Evolutionary conservation across 495 filamentous ascomycete genomes (phyloP), one percentile per base, ranked within the genome.

Genomic region (Trichoderma asperelloides): DNA sequence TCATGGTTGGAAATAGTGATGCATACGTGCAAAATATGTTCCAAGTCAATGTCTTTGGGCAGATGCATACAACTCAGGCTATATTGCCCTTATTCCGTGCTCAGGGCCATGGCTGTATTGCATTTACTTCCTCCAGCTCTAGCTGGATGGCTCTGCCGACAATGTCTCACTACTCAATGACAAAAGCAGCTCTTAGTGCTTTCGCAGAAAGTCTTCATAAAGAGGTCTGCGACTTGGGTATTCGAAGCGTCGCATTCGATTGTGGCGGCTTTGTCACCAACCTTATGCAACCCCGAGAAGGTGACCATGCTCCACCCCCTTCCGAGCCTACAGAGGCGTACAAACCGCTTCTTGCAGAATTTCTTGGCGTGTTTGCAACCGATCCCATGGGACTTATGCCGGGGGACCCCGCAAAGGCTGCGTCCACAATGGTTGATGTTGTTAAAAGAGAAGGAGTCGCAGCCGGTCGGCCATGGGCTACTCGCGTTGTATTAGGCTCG

Each of bases 111-210:
- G 67, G 65, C 45, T 45, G 64, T 9, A 65, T 70, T 11, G 74
- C 70, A 12, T 76, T 71, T 60, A 75, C 71, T 13, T 70, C 68
- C 13, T 69, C 68, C 49, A 78, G 79, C 51, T 78, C 82, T 1
- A 74, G 74, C 5, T 80, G 81, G 11, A 76, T 81, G 12, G 80
- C 83, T 0, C 77, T 76, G 1, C 70, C 70, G 0, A 69, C 70
- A n/a, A 69, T 72, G 68, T 73, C 77, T 0, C 67, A 78, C 60
- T 85, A 84, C 65, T 76, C 74, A n/a, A 71, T 77, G 2, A 74
- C 73, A 9, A 84, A 84, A 67, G 77, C 81, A 0, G 82, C 80
- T 2, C 69, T 85, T 45, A 79, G 78, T 51, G 69, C 72, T 2
- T 85, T 81, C 70, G 67, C 76, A 18, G 73, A 75, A 69, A 16